Conservation (phyloP, 2,329 filamentous ascomycete genomes). For the Clonostachys sp. region DNA sequence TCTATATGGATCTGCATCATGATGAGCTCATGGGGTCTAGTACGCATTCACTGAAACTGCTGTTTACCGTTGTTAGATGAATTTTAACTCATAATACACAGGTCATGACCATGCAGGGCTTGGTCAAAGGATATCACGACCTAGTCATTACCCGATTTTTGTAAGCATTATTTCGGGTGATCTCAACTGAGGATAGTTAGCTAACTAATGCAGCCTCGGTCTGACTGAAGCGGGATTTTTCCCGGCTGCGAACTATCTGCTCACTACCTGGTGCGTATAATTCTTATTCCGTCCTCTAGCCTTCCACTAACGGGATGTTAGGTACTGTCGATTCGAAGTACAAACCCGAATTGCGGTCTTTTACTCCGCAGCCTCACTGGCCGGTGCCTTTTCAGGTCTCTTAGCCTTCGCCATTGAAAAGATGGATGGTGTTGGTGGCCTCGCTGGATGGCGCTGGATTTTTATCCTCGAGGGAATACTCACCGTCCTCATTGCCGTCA, state of each 20-base stretch:
- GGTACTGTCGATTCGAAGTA: conserved; percentile 3
- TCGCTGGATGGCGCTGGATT: conserved; percentile 14
- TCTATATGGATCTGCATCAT: conserved; percentile 5
- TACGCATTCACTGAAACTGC: background rate
- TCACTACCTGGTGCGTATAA: conserved; percentile 13
- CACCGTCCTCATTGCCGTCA: conserved; percentile 24
- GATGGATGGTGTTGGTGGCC: conserved; percentile 10
- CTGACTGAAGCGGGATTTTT: conserved; percentile 63
- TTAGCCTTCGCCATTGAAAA: conserved; percentile 13
- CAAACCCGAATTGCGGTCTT: conserved; percentile 16
- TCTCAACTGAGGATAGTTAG: conserved; percentile 1
- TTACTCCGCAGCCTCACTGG: conserved; percentile 15
- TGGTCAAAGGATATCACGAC: conserved; percentile 36
- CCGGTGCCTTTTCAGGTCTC: conserved; percentile 14
- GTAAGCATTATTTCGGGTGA: background rate
- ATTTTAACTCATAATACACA: background rate
- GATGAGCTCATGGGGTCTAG: conserved; percentile 3
- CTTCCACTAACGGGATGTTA: conserved; percentile 17
- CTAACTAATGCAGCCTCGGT: conserved; percentile 34
- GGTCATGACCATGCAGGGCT: conserved; percentile 15
- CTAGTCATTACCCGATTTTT: conserved; percentile 38
- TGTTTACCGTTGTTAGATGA: background rate
- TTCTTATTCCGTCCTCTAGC: background rate
- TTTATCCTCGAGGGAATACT: conserved; percentile 15
- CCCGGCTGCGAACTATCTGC: conserved; percentile 55